Evolutionary conservation across 2,329 filamentous ascomycete species (phyloP), one percentile per base, ranked within the genome.

Genomic region (Aspergillus vadensis): DNA sequence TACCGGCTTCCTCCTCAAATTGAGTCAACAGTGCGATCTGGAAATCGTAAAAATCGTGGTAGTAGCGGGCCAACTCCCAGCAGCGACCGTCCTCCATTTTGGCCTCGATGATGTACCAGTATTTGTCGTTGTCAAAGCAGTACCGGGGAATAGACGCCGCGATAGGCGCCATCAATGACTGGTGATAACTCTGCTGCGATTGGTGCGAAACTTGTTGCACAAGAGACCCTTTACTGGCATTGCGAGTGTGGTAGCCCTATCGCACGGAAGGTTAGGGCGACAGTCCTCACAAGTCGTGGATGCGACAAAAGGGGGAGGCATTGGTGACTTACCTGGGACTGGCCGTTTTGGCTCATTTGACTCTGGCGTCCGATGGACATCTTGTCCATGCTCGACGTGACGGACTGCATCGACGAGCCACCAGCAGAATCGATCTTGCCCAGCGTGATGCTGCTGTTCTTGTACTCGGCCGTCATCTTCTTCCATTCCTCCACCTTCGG

Each of bases 401-500:
- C 80, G 12, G 83, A 81, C 66, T 85, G 83, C 67, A 84, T 64
- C 6, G 63, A 80, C 9, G 53, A 55, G 23, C 39, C 41, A 10
- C 66, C 66, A 36, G 55, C 59, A 52, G 65, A 74, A 59, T 94
- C 91, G 67, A 96, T 94, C 77, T 94, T 96, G 67, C 95, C 95
- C 44, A 99, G 81, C 0, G 93, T 94, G 73, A 99, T 98, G 78
- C 95, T 98, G 76, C 93, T 97, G 75, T 98, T 97, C 82, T 99
- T 99, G 80, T 99, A 99, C 65, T 97, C 94, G 58, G 94, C 94
- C 0, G 95, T 93, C 92, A 97, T 97, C 80, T 96, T 96, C 82
- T 99, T 99, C 95, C 95, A 99, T 71, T 99, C 95, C 74, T 99
- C 95, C 3, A 99, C 95, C 70, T 89, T 90, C 12, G 95, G 95